These are phyloP conservation scores for Mycena filopes DNA, from an alignment of 768 basidiomycete species.

Conservation along the genomic window DNA sequence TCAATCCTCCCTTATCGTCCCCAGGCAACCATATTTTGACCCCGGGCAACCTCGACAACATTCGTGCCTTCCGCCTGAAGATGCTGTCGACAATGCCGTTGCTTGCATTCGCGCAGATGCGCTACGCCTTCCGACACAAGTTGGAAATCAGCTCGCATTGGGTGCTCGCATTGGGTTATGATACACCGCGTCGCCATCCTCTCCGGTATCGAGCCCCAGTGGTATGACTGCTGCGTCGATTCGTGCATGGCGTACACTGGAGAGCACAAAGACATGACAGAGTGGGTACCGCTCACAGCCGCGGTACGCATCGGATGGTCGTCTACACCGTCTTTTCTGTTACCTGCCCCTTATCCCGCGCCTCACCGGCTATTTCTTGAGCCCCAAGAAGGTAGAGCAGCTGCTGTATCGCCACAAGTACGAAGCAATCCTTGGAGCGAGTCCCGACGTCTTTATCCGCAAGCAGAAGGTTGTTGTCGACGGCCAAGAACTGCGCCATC, in stretches of 20 bases:
- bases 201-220: slow-evolving; percentile 35
- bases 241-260: slow-evolving; percentile 31
- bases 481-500: background rate
- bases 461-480: background rate
- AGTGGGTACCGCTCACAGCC: slow-evolving; percentile 37
- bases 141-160: slow-evolving; percentile 39
- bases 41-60: too few species aligned
- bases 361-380: slow-evolving; percentile 37
- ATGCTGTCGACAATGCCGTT: slow-evolving; percentile 34
- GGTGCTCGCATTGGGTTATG: slow-evolving; percentile 43
- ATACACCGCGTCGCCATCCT: slow-evolving; percentile 38
- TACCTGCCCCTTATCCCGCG: slow-evolving; percentile 45
- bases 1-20: too few species aligned
- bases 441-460: background rate
- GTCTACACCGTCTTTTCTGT: slow-evolving; percentile 36
- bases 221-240: slow-evolving; percentile 47
- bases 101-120: slow-evolving; percentile 38
- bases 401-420: slow-evolving; percentile 24
- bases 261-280: slow-evolving; percentile 19
- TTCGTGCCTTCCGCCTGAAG: too few species aligned
- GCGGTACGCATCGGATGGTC: slow-evolving; percentile 5
- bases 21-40: too few species aligned
- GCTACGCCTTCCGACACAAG: slow-evolving; percentile 37
- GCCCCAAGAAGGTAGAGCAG: slow-evolving; percentile 11
- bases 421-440: too few species aligned